Base-by-base conservation (phyloP, 352 stramenopile genomes). In the Globisporangium radiosum region DNA sequence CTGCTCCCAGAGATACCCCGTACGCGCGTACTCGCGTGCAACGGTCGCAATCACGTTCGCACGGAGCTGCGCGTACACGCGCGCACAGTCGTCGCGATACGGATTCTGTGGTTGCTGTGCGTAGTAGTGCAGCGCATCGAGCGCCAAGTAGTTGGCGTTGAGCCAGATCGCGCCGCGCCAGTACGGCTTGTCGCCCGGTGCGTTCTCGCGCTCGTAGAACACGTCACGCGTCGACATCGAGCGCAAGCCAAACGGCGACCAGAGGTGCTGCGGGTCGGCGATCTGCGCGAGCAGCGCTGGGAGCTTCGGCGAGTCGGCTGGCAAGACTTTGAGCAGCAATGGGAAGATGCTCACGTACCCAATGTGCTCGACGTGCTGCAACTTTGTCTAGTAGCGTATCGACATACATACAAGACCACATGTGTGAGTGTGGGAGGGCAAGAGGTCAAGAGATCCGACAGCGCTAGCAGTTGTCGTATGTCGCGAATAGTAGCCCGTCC, bases 101-200 rank as follows among this genome's bases (percentile, higher is more conserved):
- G 78, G 72, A 61, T 72, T 80, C 14, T 60, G 62, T 5, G 64
- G 75, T 1, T 67, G 62, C 19, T 79, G 53, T 17, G 72, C 75
- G 57, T 96, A 96, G 65, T 92, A 60, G 55, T 95, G 73, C 37
- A 97, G 72, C 25, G 88, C 85, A 64, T 81, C 72, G 38, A 97
- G 60, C 52, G 88, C 88, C 36, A 98, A 70, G 65, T 96, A 98
- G 72, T 98, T 98, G 14, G 88, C 66, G 62, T 97, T 96, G 56
- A 98, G 92, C 94, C 94, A 98, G 59, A 98, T 96, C 44, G 92
- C 78, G 44, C 94, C 94, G 53, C 94, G 82, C 93, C 93, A 98
- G 72, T 97, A 96, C 38, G 90, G 89, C 44, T 90, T 89, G 64
- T 97, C 89, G 5, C 89, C 87, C n/a, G 86, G 79, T 6, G 88